These are phyloP conservation scores for Dalbergia oliveri DNA, from an alignment of 306 rosid genomes.

Conservation along the genomic window DNA sequence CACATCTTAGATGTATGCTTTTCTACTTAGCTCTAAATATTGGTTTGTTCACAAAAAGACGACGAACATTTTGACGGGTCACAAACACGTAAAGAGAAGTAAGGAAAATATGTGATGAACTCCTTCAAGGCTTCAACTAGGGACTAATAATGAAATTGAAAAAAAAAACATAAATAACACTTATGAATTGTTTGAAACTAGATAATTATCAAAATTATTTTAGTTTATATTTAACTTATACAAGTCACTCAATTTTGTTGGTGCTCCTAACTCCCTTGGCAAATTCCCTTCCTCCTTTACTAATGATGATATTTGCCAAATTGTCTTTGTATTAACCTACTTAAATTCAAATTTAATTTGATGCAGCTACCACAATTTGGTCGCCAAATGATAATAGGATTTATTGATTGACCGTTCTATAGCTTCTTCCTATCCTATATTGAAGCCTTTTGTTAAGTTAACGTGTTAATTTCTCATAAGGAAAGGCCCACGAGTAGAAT, in stretches of 20 bases:
- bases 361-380: conserved; percentile 25
- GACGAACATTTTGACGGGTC: neutral
- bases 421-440: neutral
- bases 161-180: no score
- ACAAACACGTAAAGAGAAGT: no score
- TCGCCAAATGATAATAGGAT: conserved; percentile 2
- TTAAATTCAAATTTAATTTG: neutral
- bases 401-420: neutral
- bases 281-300: neutral
- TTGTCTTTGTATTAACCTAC: neutral
- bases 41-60: neutral
- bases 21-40: neutral
- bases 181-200: neutral
- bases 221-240: neutral
- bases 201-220: neutral
- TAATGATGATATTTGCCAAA: neutral
- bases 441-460: neutral
- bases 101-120: no score
- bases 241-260: conserved; percentile 5
- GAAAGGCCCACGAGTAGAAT: neutral
- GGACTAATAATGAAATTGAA: no score
- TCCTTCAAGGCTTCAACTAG: no score
- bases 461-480: neutral
- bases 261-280: conserved; percentile 1
- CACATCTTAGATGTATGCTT: neutral